Evolutionary conservation across 2,329 filamentous ascomycete genomes (phyloP).

Genomic region (Phialophora expanda): DNA sequence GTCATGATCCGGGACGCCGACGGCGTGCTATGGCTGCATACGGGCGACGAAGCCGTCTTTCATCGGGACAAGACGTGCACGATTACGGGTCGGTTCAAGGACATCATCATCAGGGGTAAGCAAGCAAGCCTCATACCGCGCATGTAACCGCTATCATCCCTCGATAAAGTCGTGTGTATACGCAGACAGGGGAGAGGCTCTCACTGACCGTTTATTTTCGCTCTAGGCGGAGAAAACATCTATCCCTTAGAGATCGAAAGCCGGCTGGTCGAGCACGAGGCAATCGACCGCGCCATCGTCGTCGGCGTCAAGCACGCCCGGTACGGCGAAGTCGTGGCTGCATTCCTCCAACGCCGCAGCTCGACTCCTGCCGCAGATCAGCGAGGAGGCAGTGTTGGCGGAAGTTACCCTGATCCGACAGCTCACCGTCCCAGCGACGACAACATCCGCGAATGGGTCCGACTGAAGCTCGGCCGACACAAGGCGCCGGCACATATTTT

Average conservation of each 20-base stretch:
- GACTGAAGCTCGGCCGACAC: constrained; percentile 65
- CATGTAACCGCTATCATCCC: neutral
- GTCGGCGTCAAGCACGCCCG: constrained; percentile 72
- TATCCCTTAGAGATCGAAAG: constrained; percentile 79
- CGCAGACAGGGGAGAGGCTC: neutral
- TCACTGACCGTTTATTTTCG: constrained; percentile 1
- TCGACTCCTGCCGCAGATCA: constrained; percentile 39
- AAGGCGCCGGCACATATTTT: constrained; percentile 76
- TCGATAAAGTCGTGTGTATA: neutral
- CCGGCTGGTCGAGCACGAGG: constrained; percentile 68
- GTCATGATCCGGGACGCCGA: constrained; percentile 69
- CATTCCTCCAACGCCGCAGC: constrained; percentile 58
- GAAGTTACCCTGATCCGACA: too few relatives aligned
- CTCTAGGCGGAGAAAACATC: constrained; percentile 69
- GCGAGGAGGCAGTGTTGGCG: neutral
- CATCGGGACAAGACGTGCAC: constrained; percentile 67
- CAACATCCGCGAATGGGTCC: constrained; percentile 67
- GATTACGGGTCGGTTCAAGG: constrained; percentile 78
- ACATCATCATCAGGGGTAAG: constrained; percentile 74
- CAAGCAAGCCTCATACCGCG: too few relatives aligned
- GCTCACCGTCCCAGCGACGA: constrained; percentile 54
- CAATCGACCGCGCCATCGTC: constrained; percentile 68
- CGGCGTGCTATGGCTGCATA: constrained; percentile 66
- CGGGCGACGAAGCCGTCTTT: constrained; percentile 64
- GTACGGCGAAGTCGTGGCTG: constrained; percentile 74